phyloP scores from a whole-genome alignment of 257 asterid genomes.

The Capsicum rhomboideum region DNA sequence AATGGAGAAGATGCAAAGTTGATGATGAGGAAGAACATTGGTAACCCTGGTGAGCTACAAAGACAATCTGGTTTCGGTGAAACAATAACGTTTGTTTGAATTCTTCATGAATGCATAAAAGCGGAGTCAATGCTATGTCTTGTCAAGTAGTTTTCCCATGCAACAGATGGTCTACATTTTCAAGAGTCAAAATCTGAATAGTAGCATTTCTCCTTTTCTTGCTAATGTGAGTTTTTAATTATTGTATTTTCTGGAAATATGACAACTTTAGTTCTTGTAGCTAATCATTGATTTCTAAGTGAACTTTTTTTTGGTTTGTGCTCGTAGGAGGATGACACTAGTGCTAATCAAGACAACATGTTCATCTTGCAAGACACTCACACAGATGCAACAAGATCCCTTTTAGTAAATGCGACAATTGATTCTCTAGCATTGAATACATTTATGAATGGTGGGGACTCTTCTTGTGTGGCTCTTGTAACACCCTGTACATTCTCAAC shows the following conservation, averaged over 20 bases:
- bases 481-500: no score
- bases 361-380: conserved; percentile 64
- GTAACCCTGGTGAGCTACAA: conserved; percentile 55
- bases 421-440: conserved; percentile 33
- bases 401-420: conserved; percentile 51
- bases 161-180: conserved; percentile 44
- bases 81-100: conserved; percentile 34
- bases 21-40: conserved; percentile 49
- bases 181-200: conserved; percentile 54
- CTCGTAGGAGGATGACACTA: conserved; percentile 31
- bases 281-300: conserved; percentile 28
- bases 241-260: no score
- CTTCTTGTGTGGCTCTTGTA: conserved; percentile 41
- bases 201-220: conserved; percentile 39
- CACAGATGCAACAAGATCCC: conserved; percentile 46
- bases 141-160: conserved; percentile 43
- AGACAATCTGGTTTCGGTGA: conserved; percentile 53
- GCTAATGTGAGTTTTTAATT: no score
- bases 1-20: conserved; percentile 13
- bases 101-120: conserved; percentile 50
- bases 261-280: neutral
- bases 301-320: neutral
- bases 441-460: conserved; percentile 59
- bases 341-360: conserved; percentile 21
- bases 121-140: conserved; percentile 58